A percentile compares a stretch with the other conserved stretches of the same genome.
These are phyloP conservation scores for Penicillium bialowiezense DNA, from an alignment of 495 filamentous ascomycete genomes.

Conservation along the genomic window DNA sequence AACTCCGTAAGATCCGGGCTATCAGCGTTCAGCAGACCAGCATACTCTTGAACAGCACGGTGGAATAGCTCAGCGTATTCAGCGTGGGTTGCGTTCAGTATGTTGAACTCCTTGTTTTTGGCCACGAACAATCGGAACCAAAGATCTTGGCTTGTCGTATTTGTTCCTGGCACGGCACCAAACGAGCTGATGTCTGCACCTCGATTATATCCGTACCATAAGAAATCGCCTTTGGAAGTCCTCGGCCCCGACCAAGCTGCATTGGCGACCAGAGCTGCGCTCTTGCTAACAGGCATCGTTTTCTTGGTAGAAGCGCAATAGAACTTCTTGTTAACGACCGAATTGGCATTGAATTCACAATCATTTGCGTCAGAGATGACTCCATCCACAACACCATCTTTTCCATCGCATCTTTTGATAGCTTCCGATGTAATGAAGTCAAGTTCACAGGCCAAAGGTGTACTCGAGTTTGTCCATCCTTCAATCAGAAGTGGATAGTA, in stretches of 20 bases:
- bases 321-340: no score
- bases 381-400: conserved; percentile 55
- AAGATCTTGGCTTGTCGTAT: background rate
- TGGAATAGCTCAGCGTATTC: conserved; percentile 1
- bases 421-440: conserved; percentile 43
- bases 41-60: conserved; percentile 8
- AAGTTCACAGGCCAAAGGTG: conserved; percentile 33
- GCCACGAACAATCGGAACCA: background rate
- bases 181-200: conserved; percentile 3
- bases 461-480: conserved; percentile 14
- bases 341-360: conserved; percentile 33
- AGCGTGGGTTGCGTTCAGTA: background rate
- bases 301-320: no score
- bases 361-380: conserved; percentile 54
- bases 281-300: background rate
- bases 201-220: conserved; percentile 17
- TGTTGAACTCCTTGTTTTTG: conserved; percentile 2
- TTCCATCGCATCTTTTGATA: conserved; percentile 39
- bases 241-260: conserved; percentile 15
- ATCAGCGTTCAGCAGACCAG: conserved; percentile 9
- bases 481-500: conserved; percentile 3
- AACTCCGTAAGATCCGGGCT: conserved; percentile 12
- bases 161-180: background rate
- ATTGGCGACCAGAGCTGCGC: background rate
- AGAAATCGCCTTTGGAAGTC: background rate